Conservation (phyloP, 495 filamentous ascomycete genomes). For the Aspergillus bridgeri region DNA sequence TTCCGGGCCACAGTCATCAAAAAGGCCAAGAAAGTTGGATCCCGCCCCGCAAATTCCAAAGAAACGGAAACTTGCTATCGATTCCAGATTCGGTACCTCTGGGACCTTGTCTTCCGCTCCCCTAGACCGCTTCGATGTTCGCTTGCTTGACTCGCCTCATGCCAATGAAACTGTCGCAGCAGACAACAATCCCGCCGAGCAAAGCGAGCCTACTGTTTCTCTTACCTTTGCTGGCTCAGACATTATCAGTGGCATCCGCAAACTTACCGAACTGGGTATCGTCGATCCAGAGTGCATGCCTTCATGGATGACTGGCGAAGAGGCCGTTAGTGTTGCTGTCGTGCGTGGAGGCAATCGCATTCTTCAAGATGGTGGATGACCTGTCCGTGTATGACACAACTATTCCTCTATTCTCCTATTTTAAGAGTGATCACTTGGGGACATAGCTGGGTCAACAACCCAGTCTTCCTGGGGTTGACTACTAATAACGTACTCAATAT, state of each 20-base stretch:
- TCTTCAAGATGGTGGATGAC: slow-evolving; percentile 20
- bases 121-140: slow-evolving; percentile 32
- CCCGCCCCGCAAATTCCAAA: slow-evolving; percentile 50
- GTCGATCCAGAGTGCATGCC: slow-evolving; percentile 75
- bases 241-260: slow-evolving; percentile 75
- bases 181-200: slow-evolving; percentile 23
- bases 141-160: slow-evolving; percentile 28
- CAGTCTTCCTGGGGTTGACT: not conserved
- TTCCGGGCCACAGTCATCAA: slow-evolving; percentile 12
- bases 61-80: slow-evolving; percentile 58
- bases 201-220: slow-evolving; percentile 40
- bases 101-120: slow-evolving; percentile 26
- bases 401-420: not conserved
- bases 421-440: not conserved
- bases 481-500: not conserved
- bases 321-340: slow-evolving; percentile 67
- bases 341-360: slow-evolving; percentile 58
- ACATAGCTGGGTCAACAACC: not conserved
- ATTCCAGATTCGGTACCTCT: slow-evolving; percentile 45
- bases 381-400: not conserved
- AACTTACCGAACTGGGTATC: slow-evolving; percentile 69
- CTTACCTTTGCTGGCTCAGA: slow-evolving; percentile 70
- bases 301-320: slow-evolving; percentile 89
- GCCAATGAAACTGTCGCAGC: not conserved
- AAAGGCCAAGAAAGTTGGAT: slow-evolving; percentile 37